Percentiles rank a stretch among this genome's conserved stretches.
Conservation (phyloP, 306 rosid genomes). For the Vigna mungo region DNA sequence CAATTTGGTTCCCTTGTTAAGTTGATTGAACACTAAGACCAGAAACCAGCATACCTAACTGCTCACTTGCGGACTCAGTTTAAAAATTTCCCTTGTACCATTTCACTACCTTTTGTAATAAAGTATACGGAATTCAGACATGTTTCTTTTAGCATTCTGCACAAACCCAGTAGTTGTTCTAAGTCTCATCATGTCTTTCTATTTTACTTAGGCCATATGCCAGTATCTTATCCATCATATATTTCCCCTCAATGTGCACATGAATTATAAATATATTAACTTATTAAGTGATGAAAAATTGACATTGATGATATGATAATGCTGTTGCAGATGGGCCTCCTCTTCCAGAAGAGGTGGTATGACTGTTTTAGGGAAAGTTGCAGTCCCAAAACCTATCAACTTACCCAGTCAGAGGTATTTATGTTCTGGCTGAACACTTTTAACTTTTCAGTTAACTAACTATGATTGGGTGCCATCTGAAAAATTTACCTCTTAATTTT, state of each 20-base stretch:
- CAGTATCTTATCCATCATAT: background rate
- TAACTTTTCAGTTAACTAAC: constrained; percentile 24
- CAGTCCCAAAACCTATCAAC: constrained; percentile 93
- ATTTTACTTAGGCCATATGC: background rate
- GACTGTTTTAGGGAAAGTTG: constrained; percentile 95
- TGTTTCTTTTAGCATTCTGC: background rate
- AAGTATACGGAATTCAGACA: background rate
- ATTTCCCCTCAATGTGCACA: background rate
- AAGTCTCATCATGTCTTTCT: background rate
- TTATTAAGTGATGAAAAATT: constrained; percentile 22
- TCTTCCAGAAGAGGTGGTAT: constrained; percentile 89
- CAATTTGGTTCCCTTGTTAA: constrained; percentile 26
- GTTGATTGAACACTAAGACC: constrained; percentile 6
- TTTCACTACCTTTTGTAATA: background rate
- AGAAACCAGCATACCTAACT: background rate
- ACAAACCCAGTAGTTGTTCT: background rate
- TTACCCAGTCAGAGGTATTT: constrained; percentile 95
- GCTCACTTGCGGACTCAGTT: background rate
- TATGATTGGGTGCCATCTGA: constrained; percentile 42
- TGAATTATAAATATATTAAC: constrained; percentile 15
- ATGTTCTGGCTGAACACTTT: constrained; percentile 32
- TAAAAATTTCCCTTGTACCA: background rate
- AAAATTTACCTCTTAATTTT: constrained; percentile 42
- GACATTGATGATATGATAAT: constrained; percentile 27
- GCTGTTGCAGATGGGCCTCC: constrained; percentile 76